phyloP scores from a whole-genome alignment of 2,329 filamentous ascomycete genomes.

The Paramyrothecium roridum region DNA sequence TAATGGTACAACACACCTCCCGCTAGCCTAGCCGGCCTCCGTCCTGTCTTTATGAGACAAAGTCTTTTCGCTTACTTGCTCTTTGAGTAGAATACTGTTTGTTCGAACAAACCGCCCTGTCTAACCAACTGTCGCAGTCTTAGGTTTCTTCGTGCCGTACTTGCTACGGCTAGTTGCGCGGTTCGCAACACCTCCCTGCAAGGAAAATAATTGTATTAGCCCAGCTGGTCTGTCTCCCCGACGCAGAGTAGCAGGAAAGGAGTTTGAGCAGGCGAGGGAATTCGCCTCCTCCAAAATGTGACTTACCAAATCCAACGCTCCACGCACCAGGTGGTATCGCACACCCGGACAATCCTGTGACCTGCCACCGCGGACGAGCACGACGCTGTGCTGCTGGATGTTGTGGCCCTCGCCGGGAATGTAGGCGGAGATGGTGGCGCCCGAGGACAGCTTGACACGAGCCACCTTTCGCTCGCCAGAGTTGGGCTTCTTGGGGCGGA shows the following conservation, averaged over 20 bases:
- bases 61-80: neutral
- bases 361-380: constrained; percentile 89
- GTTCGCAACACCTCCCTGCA: constrained; percentile 83
- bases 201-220: neutral
- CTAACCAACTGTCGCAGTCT: constrained; percentile 63
- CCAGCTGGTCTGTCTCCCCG: neutral
- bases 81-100: neutral
- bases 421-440: constrained; percentile 85
- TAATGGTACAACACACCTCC: neutral
- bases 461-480: constrained; percentile 96
- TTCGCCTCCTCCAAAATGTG: neutral
- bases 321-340: constrained; percentile 88
- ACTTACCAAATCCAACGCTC: constrained; percentile 88
- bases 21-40: too few species aligned
- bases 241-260: neutral
- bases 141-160: constrained; percentile 98
- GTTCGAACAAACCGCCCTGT: neutral
- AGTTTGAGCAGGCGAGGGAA: neutral
- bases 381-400: constrained; percentile 97
- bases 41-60: neutral
- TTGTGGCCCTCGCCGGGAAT: constrained; percentile 98
- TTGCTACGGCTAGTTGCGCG: constrained; percentile 85
- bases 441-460: constrained; percentile 82
- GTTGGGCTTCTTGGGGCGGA: constrained; percentile 98
- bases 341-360: constrained; percentile 98